Conservation (phyloP, 2,329 filamentous ascomycete genomes). For the Simplicillium sp. region DNA sequence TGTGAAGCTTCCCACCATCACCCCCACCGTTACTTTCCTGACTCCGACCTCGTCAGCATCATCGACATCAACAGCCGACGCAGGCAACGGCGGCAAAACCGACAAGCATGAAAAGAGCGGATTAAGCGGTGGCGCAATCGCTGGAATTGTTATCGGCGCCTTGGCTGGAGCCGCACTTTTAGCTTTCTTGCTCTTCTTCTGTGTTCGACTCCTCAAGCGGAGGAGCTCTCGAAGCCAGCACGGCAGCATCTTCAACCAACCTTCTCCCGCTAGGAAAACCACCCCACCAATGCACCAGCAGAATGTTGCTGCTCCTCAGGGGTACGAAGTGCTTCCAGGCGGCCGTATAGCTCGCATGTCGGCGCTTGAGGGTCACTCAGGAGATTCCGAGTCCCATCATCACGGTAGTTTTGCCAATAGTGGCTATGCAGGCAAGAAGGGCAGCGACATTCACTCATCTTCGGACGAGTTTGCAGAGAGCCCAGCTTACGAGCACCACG, state of each 20-base stretch:
- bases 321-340: constrained; percentile 70
- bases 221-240: constrained; percentile 44
- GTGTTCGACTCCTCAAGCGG: constrained; percentile 28
- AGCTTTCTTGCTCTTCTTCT: constrained; percentile 59
- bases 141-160: constrained; percentile 79
- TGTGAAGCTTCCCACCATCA: constrained; percentile 70
- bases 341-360: constrained; percentile 94
- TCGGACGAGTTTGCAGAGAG: constrained; percentile 66
- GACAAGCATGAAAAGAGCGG: constrained; percentile 18
- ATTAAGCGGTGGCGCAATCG: constrained; percentile 79
- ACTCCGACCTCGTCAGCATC: constrained; percentile 25
- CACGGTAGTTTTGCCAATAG: constrained; percentile 24
- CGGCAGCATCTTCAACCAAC: constrained; percentile 81
- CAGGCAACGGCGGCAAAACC: constrained; percentile 11
- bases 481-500: constrained; percentile 54
- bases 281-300: constrained; percentile 26
- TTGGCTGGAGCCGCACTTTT: constrained; percentile 62
- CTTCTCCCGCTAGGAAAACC: constrained; percentile 57
- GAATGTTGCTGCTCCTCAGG: constrained; percentile 28
- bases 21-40: constrained; percentile 55
- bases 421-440: constrained; percentile 29
- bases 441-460: constrained; percentile 49
- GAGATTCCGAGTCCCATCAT: constrained; percentile 47
- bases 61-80: constrained; percentile 16
- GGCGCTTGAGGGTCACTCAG: constrained; percentile 69